A percentile compares a stretch with the other conserved stretches of the same genome.
These are phyloP conservation scores for Tuctoria greenei DNA, from an alignment of 176 grass and related monocot genomes.

Conservation along the genomic window DNA sequence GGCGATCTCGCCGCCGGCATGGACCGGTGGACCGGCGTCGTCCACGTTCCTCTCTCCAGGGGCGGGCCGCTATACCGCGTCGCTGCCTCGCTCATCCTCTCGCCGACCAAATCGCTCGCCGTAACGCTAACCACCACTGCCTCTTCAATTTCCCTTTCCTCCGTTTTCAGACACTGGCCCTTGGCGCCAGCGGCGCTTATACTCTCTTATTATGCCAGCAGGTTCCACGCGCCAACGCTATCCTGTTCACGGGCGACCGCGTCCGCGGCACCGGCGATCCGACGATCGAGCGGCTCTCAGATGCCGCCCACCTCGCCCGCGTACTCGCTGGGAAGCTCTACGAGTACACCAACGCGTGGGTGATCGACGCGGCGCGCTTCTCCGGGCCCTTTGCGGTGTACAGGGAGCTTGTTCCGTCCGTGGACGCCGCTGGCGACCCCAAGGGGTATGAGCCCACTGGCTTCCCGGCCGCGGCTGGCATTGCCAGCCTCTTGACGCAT, in stretches of 20 bases:
- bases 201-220: constrained; percentile 15
- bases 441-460: constrained; percentile 64
- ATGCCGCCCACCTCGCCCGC: constrained; percentile 48
- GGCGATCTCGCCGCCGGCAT: constrained; percentile 37
- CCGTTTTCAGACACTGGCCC: neutral
- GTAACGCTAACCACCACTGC: constrained; percentile 32
- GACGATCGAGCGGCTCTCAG: constrained; percentile 65
- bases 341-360: constrained; percentile 65
- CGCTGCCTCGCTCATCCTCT: constrained; percentile 65
- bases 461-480: constrained; percentile 57
- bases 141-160: constrained; percentile 1
- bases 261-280: constrained; percentile 56
- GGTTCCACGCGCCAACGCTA: constrained; percentile 68
- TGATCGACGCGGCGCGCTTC: constrained; percentile 72
- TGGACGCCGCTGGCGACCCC: constrained; percentile 60
- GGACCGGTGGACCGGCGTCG: constrained; percentile 73
- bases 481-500: constrained; percentile 49
- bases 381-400: constrained; percentile 67
- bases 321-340: constrained; percentile 55
- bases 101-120: constrained; percentile 50
- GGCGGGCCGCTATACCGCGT: constrained; percentile 40
- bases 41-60: constrained; percentile 44
- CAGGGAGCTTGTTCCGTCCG: constrained; percentile 53
- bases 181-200: neutral
- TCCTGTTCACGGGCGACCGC: constrained; percentile 84